Evolutionary conservation across 2,329 filamentous ascomycete genomes (phyloP).

Genomic region (Stenocarpella maydis): DNA sequence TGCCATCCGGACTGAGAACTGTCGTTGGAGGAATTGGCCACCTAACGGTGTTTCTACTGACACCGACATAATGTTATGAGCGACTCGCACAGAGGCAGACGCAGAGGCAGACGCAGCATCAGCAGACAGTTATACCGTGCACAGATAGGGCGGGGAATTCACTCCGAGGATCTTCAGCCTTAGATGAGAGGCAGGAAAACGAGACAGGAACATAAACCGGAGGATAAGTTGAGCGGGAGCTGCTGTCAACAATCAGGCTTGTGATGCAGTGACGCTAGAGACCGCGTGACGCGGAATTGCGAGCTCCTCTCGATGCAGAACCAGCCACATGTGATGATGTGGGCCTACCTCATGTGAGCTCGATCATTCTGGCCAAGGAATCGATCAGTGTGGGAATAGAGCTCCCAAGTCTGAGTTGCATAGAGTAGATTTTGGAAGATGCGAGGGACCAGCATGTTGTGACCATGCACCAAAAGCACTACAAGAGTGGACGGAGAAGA

Average conservation of each 20-base stretch:
- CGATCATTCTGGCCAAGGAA: background rate
- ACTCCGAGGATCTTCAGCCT: background rate
- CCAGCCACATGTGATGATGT: background rate
- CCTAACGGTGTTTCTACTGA: conserved; percentile 1
- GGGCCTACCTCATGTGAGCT: background rate
- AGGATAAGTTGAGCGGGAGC: background rate
- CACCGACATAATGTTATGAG: background rate
- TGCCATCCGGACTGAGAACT: background rate
- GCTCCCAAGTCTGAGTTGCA: background rate
- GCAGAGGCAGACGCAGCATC: background rate
- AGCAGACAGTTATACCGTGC: background rate
- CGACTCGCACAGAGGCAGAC: background rate
- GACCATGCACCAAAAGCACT: background rate
- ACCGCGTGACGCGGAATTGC: background rate
- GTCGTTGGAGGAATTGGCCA: conserved; percentile 3
- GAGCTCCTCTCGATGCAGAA: conserved; percentile 1
- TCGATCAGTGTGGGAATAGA: background rate
- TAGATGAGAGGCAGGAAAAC: background rate
- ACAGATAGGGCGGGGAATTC: background rate
- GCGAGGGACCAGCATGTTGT: background rate
- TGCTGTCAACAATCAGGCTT: background rate
- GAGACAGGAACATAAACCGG: background rate
- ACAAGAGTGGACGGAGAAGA: background rate
- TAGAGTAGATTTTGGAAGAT: background rate
- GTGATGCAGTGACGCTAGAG: background rate